These are phyloP conservation scores for Groenewaldozyma tartarivorans DNA, from an alignment of 805 yeast genomes.

Conservation along the genomic window DNA sequence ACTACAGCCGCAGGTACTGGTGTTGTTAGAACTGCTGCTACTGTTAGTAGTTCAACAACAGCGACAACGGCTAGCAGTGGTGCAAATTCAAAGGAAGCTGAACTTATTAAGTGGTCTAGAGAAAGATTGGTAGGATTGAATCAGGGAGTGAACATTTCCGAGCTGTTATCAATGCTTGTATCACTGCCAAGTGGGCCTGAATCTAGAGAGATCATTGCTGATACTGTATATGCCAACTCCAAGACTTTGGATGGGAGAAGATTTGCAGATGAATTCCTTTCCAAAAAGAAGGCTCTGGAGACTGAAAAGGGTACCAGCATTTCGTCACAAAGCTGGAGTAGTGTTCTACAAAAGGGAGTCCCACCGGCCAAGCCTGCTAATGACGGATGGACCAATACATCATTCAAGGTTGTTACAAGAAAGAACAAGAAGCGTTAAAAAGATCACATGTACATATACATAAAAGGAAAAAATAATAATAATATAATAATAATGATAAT, in stretches of 20 bases:
- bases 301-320: constrained; percentile 45
- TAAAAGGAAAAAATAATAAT: neutral
- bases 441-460: neutral
- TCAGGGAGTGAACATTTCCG: constrained; percentile 67
- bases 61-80: constrained; percentile 14
- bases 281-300: constrained; percentile 68
- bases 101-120: constrained; percentile 33
- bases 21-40: constrained; percentile 5
- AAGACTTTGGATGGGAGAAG: constrained; percentile 90
- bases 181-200: constrained; percentile 71
- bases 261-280: constrained; percentile 83
- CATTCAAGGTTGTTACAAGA: constrained; percentile 55
- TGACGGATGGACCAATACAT: constrained; percentile 31
- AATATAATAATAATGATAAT: no score
- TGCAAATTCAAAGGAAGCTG: constrained; percentile 23
- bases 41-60: constrained; percentile 7
- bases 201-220: constrained; percentile 78
- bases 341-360: constrained; percentile 38
- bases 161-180: constrained; percentile 68
- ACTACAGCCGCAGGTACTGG: constrained; percentile 9
- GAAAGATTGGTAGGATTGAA: constrained; percentile 41
- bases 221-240: constrained; percentile 80
- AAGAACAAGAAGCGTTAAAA: constrained; percentile 38
- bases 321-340: constrained; percentile 31
- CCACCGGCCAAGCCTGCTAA: constrained; percentile 20